Evolutionary conservation across 345 rosid species (phyloP).

Genomic region (Brassica carinata): DNA sequence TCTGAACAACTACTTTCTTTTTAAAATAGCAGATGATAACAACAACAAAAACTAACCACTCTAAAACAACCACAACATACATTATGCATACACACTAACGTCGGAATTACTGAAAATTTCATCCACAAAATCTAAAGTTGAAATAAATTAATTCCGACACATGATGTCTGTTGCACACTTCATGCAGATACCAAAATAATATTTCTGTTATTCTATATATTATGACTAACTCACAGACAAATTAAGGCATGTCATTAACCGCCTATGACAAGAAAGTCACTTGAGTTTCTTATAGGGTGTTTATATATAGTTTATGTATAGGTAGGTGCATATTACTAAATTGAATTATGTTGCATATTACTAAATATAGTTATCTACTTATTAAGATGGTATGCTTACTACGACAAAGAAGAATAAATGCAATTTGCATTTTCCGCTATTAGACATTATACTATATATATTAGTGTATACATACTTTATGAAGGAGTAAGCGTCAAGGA

Average conservation of each 20-base stretch:
- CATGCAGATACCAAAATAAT: neutral
- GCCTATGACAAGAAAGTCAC: constrained; percentile 12
- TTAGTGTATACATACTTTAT: neutral
- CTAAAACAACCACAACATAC: neutral
- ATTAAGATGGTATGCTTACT: constrained; percentile 5
- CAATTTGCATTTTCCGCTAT: constrained; percentile 2
- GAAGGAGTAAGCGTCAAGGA: neutral
- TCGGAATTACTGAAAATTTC: neutral
- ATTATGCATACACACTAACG: neutral
- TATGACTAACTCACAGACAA: neutral
- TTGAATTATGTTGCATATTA: neutral
- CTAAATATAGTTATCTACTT: neutral
- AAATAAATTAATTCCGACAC: neutral
- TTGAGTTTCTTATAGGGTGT: neutral
- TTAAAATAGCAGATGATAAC: neutral
- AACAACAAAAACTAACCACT: neutral
- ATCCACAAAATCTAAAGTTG: neutral
- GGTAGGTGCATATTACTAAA: constrained; percentile 8
- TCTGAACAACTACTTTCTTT: neutral
- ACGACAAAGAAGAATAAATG: neutral
- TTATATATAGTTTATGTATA: neutral
- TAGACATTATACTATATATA: neutral
- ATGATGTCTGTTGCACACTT: constrained; percentile 3
- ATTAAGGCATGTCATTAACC: constrained; percentile 6
- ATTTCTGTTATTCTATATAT: neutral